phyloP scores from a whole-genome alignment of 2,329 filamentous ascomycete genomes.

The Davidsoniella virescens region DNA sequence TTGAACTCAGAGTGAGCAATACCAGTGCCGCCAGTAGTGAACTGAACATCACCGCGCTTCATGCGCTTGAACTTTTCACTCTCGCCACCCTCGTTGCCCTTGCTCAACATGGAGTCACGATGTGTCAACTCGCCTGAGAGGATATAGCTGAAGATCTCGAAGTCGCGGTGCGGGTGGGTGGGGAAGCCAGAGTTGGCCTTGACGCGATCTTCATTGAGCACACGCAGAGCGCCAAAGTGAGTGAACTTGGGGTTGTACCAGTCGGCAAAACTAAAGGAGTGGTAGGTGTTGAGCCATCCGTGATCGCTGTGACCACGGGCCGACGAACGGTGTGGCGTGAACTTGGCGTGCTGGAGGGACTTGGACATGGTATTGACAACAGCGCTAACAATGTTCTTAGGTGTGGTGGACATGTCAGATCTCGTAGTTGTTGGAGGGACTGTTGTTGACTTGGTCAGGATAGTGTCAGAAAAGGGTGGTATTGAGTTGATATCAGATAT shows the following conservation, averaged over 20 bases:
- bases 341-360: slow-evolving; percentile 49
- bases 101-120: slow-evolving; percentile 68
- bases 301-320: slow-evolving; percentile 64
- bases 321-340: slow-evolving; percentile 56
- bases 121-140: slow-evolving; percentile 76
- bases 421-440: slow-evolving; percentile 3
- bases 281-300: slow-evolving; percentile 76
- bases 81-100: slow-evolving; percentile 41
- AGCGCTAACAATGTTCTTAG: slow-evolving; percentile 23
- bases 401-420: slow-evolving; percentile 20
- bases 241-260: slow-evolving; percentile 51
- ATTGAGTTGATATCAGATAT: slow-evolving; percentile 13
- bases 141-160: slow-evolving; percentile 82
- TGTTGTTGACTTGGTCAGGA: slow-evolving; percentile 2
- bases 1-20: slow-evolving; percentile 74
- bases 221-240: slow-evolving; percentile 60
- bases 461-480: slow-evolving; percentile 13
- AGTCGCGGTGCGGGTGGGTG: slow-evolving; percentile 70
- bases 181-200: slow-evolving; percentile 60
- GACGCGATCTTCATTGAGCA: slow-evolving; percentile 81
- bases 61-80: slow-evolving; percentile 54
- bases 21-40: slow-evolving; percentile 71
- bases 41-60: slow-evolving; percentile 70
- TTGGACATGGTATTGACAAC: slow-evolving; percentile 38
- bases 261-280: slow-evolving; percentile 70